Percentiles rank a stretch among this genome's conserved stretches.
These are phyloP conservation scores for Trichocladium antarcticum DNA, from an alignment of 495 filamentous ascomycete genomes.

Conservation along the genomic window DNA sequence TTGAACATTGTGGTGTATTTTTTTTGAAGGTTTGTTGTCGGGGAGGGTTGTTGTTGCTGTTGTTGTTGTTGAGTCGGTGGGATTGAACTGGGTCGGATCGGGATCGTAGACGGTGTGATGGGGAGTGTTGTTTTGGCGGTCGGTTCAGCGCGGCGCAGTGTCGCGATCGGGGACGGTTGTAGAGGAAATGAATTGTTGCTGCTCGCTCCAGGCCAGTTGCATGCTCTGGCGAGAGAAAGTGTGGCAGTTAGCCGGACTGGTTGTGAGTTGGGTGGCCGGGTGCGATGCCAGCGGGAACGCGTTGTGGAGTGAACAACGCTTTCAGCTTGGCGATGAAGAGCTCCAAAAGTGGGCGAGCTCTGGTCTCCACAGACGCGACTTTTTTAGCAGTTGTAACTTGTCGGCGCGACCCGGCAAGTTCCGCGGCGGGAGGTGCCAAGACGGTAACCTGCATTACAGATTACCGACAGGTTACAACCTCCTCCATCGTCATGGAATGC, in stretches of 20 bases:
- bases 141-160: too few species aligned
- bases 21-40: neutral
- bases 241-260: neutral
- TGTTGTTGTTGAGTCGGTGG: neutral
- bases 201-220: neutral
- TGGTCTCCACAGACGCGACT: conserved; percentile 20
- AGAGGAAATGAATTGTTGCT: neutral
- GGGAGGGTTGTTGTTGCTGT: neutral
- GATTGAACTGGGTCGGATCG: too few species aligned
- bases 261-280: neutral
- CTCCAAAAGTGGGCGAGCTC: conserved; percentile 2
- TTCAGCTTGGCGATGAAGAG: neutral
- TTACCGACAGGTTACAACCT: too few species aligned
- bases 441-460: too few species aligned
- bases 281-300: neutral
- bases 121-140: too few species aligned
- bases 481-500: too few species aligned
- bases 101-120: too few species aligned
- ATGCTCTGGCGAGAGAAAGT: too few species aligned
- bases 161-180: neutral
- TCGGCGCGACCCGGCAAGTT: conserved; percentile 15
- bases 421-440: conserved; percentile 1
- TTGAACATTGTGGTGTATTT: neutral
- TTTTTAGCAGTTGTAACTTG: conserved; percentile 12
- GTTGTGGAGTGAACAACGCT: neutral